Evolutionary conservation across 1,139 yeast species (phyloP), one percentile per base, ranked within the genome.

Genomic region (Saccharomyces pastorianus): DNA sequence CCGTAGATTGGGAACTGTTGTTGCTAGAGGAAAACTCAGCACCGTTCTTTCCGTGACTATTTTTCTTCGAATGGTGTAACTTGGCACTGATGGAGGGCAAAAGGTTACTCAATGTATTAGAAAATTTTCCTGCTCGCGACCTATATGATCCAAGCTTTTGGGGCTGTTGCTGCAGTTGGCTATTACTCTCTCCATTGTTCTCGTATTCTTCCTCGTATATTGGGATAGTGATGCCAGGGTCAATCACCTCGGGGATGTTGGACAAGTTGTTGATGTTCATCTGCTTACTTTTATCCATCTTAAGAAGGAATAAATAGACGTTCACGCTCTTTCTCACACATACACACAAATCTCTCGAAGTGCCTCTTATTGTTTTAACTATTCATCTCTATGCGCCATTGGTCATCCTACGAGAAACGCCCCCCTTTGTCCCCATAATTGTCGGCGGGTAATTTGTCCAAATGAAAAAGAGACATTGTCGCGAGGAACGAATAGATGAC

Each of bases 171-270:
- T 51, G 54, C 48, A 49, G 20, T n/a, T 44, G 41, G 46, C 38
- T 51, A 26, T 26, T 29, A 44, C 47, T 47, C 27, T 8, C 46
- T 9, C 41, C 38, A 38, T 38, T 32, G 6, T 38, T 26, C 11
- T 53, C 50, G 6, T 50, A 51, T 25, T 60, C 64, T 31, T 64
- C 68, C 50, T 64, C 69, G 56, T 61, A 68, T 26, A 67, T 65
- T 9, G 70, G 71, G 34, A 67, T 64, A n/a, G 69, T 66, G 38
- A 66, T 65, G 41, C 71, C 70, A 1, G 71, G 70, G 53, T 66
- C 67, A 46, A 66, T 67, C 6, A 67, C 63, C 49, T 66, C 69
- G 17, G 70, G 69, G 11, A 66, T 65, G 51, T 60, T 64, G 13
- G 44, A 38, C 44, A 38, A 20, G 44, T 9, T 38, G 44, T 38